Conservation (phyloP, 495 filamentous ascomycete genomes). For the Tuber brumale region DNA sequence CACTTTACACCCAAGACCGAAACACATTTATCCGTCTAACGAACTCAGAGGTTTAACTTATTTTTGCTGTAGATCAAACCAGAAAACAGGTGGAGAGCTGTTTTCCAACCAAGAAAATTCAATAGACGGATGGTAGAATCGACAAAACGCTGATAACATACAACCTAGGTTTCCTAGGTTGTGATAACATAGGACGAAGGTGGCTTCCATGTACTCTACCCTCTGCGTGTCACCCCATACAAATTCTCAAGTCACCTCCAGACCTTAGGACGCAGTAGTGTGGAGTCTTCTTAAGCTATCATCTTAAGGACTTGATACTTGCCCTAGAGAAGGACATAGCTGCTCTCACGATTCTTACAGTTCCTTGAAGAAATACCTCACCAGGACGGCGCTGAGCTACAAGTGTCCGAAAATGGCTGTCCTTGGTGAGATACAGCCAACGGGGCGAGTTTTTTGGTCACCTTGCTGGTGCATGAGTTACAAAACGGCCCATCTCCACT, state of each 20-base stretch:
- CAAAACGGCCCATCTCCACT: not conserved
- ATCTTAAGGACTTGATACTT: not conserved
- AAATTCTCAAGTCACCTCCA: not conserved
- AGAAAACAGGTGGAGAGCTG: not conserved
- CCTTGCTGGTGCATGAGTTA: not conserved
- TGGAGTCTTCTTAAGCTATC: too few relatives aligned
- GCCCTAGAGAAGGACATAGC: not conserved
- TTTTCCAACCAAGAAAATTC: not conserved
- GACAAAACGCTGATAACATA: too few relatives aligned
- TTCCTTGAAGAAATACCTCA: not conserved
- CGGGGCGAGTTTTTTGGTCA: too few relatives aligned
- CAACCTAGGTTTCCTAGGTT: too few relatives aligned
- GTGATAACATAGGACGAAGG: too few relatives aligned
- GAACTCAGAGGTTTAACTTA: not conserved
- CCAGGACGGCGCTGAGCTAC: too few relatives aligned
- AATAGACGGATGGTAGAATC: not conserved
- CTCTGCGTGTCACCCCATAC: not conserved
- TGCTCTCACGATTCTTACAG: not conserved
- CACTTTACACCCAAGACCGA: too few relatives aligned
- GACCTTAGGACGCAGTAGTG: too few relatives aligned
- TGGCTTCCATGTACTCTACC: not conserved
- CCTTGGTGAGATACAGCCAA: not conserved
- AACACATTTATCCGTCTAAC: too few relatives aligned
- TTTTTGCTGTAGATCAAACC: not conserved
- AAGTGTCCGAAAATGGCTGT: not conserved